These are phyloP conservation scores for Hypoxylon cercidicola DNA, from an alignment of 495 filamentous ascomycete species.

Conservation along the genomic window DNA sequence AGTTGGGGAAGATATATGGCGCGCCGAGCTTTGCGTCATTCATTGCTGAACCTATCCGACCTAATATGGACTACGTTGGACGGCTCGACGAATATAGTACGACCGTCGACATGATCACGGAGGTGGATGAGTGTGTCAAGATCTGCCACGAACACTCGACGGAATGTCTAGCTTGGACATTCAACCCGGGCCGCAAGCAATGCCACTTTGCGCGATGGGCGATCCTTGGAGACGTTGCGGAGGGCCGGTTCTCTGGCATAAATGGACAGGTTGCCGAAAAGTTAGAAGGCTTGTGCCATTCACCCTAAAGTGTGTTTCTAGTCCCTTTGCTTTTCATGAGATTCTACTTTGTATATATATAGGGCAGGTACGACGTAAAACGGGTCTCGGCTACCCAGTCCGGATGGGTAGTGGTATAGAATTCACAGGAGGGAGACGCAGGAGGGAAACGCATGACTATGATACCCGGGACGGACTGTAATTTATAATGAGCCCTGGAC, in stretches of 20 bases:
- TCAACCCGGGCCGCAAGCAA: slow-evolving; percentile 40
- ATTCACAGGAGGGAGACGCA: slow-evolving; percentile 14
- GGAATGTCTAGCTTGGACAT: slow-evolving; percentile 58
- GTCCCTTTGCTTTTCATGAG: not conserved
- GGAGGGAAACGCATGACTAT: slow-evolving; percentile 33
- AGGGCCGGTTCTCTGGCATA: slow-evolving; percentile 48
- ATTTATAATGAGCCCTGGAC: slow-evolving; percentile 35
- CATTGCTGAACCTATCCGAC: slow-evolving; percentile 39
- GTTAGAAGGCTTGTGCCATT: slow-evolving; percentile 39
- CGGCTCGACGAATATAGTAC: slow-evolving; percentile 46
- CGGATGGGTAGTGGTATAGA: slow-evolving; percentile 29
- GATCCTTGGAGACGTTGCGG: slow-evolving; percentile 50
- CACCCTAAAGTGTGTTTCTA: slow-evolving; percentile 1
- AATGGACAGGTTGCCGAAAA: slow-evolving; percentile 43
- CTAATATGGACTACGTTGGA: slow-evolving; percentile 54
- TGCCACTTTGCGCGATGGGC: slow-evolving; percentile 58
- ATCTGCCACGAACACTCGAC: slow-evolving; percentile 42
- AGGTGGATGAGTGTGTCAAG: slow-evolving; percentile 44
- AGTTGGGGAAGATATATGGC: slow-evolving; percentile 52
- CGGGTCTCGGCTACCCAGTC: slow-evolving; percentile 20
- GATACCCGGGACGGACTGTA: slow-evolving; percentile 41
- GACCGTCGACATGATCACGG: slow-evolving; percentile 44
- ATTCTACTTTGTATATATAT: slow-evolving; percentile 35
- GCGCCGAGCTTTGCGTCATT: slow-evolving; percentile 46
- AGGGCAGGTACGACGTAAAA: slow-evolving; percentile 22